phyloP scores from a whole-genome alignment of 148 eudicot species.

The Spergularia bocconei region DNA sequence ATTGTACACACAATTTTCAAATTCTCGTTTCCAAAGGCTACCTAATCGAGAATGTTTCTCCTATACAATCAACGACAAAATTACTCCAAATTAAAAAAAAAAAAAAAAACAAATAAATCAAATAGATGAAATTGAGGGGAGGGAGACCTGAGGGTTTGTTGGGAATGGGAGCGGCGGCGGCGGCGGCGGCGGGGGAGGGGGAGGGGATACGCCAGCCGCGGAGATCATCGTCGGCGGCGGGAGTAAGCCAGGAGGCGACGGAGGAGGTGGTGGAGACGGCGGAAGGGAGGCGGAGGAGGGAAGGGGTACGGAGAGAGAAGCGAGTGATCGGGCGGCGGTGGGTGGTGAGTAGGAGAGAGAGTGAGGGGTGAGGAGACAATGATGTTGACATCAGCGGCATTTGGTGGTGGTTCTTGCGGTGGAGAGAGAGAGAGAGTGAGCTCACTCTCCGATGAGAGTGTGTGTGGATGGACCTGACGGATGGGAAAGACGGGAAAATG shows the following conservation, averaged over 20 bases:
- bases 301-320: conserved; percentile 26
- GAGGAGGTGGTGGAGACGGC: conserved; percentile 28
- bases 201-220: conserved; percentile 69
- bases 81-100: no score
- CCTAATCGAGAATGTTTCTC: no score
- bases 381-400: conserved; percentile 23
- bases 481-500: no score
- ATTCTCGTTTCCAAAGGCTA: no score
- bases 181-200: conserved; percentile 20
- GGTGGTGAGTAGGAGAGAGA: conserved; percentile 27
- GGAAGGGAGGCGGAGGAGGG: conserved; percentile 26
- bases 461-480: no score
- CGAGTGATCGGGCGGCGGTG: conserved; percentile 11
- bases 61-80: no score
- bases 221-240: conserved; percentile 39
- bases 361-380: conserved; percentile 13
- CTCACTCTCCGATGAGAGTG: no score
- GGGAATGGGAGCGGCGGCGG: conserved; percentile 28
- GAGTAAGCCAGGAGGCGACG: conserved; percentile 43
- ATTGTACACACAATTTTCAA: no score
- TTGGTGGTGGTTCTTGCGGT: background rate
- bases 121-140: no score
- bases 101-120: no score
- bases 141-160: conserved; percentile 14
- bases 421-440: background rate